Evolutionary conservation across 1,139 yeast species (phyloP).

Genomic region (Saccharomycopsis crataegensis): DNA sequence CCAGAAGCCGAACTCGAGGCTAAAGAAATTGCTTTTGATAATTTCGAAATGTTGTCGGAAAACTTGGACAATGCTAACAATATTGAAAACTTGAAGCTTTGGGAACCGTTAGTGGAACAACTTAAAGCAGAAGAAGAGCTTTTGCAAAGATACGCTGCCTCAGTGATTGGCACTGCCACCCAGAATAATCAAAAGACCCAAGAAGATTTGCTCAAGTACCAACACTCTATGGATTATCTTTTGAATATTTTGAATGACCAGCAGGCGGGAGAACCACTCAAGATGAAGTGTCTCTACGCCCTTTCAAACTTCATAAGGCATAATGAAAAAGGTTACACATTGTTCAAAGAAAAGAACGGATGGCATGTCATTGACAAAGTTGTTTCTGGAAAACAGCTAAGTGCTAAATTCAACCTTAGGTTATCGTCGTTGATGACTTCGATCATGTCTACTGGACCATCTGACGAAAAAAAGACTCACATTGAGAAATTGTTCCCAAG

Average conservation of each 20-base stretch:
- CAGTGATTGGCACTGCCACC: slow-evolving; percentile 83
- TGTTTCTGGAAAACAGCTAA: slow-evolving; percentile 21
- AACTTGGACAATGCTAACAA: slow-evolving; percentile 93
- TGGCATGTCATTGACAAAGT: slow-evolving; percentile 39
- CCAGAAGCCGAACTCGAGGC: slow-evolving; percentile 57
- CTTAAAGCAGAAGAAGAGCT: slow-evolving; percentile 38
- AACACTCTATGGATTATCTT: slow-evolving; percentile 41
- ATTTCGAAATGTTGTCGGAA: slow-evolving; percentile 90
- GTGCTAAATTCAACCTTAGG: slow-evolving; percentile 22
- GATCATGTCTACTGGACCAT: slow-evolving; percentile 9
- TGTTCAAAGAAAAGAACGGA: slow-evolving; percentile 55
- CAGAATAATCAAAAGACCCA: slow-evolving; percentile 83
- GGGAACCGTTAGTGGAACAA: slow-evolving; percentile 60
- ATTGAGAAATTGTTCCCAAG: not conserved
- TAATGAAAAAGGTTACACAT: slow-evolving; percentile 45
- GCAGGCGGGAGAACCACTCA: slow-evolving; percentile 24
- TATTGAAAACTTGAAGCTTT: slow-evolving; percentile 71
- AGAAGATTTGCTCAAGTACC: slow-evolving; percentile 48
- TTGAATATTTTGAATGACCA: slow-evolving; percentile 34
- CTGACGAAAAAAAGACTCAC: slow-evolving; percentile 1
- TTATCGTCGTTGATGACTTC: slow-evolving; percentile 13
- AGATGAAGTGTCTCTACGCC: slow-evolving; percentile 68
- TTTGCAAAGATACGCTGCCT: slow-evolving; percentile 53
- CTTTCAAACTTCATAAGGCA: slow-evolving; percentile 72
- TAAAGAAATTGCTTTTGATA: slow-evolving; percentile 75